These are phyloP conservation scores for Podospora pseudoanserina DNA, from an alignment of 495 filamentous ascomycete genomes.

Conservation along the genomic window DNA sequence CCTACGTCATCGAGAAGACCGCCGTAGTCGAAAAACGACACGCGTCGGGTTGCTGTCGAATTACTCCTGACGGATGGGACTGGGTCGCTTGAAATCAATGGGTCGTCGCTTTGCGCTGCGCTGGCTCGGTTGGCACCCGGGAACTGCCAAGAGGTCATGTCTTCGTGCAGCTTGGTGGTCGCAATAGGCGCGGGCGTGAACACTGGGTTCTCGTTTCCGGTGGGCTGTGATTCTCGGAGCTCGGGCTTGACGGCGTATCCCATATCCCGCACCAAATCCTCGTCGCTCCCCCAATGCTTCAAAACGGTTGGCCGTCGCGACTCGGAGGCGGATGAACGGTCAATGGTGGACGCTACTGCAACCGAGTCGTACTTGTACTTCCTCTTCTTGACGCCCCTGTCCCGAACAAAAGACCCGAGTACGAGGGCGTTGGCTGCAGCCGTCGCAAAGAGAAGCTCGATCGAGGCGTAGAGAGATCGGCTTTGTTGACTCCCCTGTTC, in stretches of 20 bases:
- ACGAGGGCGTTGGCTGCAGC: constrained; percentile 73
- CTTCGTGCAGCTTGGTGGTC: constrained; percentile 20
- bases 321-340: constrained; percentile 42
- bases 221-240: constrained; percentile 41
- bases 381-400: constrained; percentile 72
- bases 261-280: constrained; percentile 68
- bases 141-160: constrained; percentile 42
- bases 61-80: constrained; percentile 30
- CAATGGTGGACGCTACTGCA: constrained; percentile 38
- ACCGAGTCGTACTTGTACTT: constrained; percentile 61
- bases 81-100: constrained; percentile 24
- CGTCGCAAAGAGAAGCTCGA: constrained; percentile 75
- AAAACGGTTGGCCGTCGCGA: constrained; percentile 48
- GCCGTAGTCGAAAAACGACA: constrained; percentile 71
- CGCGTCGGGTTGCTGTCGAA: constrained; percentile 40
- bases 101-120: constrained; percentile 34
- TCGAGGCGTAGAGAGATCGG: constrained; percentile 70
- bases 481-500: constrained; percentile 64
- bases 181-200: constrained; percentile 34
- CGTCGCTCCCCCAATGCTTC: constrained; percentile 75
- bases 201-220: constrained; percentile 14
- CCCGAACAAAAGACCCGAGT: constrained; percentile 76
- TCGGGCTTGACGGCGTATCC: constrained; percentile 64
- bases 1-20: constrained; percentile 51
- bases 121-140: constrained; percentile 28